Evolutionary conservation across 2,329 filamentous ascomycete species (phyloP), one percentile per base, ranked within the genome.

Genomic region (Septoria linicola): DNA sequence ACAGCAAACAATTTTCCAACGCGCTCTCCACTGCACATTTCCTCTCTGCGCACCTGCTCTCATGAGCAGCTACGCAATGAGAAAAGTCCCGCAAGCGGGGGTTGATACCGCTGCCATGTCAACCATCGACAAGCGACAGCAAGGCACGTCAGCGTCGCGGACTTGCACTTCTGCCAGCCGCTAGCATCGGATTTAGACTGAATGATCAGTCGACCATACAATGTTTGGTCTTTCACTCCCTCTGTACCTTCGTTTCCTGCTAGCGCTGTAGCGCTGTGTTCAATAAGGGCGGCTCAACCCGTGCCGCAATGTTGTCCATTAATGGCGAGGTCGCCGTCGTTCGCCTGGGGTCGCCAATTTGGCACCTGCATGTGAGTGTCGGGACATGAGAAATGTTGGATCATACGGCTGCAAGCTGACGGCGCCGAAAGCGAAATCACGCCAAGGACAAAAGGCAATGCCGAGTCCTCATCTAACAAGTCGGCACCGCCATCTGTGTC

Each of bases 31-130:
- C 23, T 5, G 5, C 23, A 27, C 10, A 27, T 27, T 5, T 39
- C 17, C 35, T 39, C 35, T 39, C 35, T 19, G 35, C 35, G 17
- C 35, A 13, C 35, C 35, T 19, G 17, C 20, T 20, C 17, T 21
- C 7, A 11, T 8, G 16, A 36, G 19, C 35, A 39, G 17, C 16
- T 19, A 21, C 35, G 17, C 35, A 19, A 39, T 39, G 35, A 39
- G 35, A 39, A 39, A 39, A 39, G 35, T 39, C 35, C 35, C 35
- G 35, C 35, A 39, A 39, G 35, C 35, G 35, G 17, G 35, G 14
- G 17, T 39, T 5, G 35, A 39, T 39, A 17, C 35, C 35, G 35
- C 17, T 17, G 13, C 13, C 35, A 21, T 13, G 35, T 2, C 13
- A 19, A 21, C 17, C 35, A 17, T 20, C 10, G 14, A 21, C 17